These are phyloP conservation scores for Cyanodermella asteris DNA, from an alignment of 2,329 filamentous ascomycete genomes.

Conservation along the genomic window DNA sequence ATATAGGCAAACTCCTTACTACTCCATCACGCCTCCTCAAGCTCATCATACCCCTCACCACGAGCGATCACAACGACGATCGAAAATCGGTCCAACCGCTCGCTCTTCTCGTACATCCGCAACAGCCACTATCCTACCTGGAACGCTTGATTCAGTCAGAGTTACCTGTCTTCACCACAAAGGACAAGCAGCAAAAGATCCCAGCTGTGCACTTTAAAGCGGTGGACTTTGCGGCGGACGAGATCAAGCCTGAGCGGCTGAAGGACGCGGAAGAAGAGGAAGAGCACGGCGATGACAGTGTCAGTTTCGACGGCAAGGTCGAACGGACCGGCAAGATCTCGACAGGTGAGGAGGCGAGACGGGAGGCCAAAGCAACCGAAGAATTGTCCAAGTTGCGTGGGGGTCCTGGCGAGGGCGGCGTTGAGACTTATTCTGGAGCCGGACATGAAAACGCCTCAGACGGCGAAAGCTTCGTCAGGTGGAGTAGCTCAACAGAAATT, in stretches of 20 bases:
- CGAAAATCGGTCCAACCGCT: constrained; percentile 60
- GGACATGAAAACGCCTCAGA: constrained; percentile 36
- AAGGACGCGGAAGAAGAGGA: constrained; percentile 18
- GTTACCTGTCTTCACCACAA: constrained; percentile 42
- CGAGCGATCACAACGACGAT: constrained; percentile 33
- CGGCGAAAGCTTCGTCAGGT: constrained; percentile 53
- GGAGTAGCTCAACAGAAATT: constrained; percentile 74
- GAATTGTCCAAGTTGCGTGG: constrained; percentile 21
- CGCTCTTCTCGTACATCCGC: constrained; percentile 66
- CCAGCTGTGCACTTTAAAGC: constrained; percentile 62
- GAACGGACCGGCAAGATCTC: constrained; percentile 19
- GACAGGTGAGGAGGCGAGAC: constrained; percentile 11
- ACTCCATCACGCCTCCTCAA: constrained; percentile 30
- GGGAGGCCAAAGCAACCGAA: constrained; percentile 12
- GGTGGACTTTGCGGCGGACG: constrained; percentile 46
- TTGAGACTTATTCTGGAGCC: constrained; percentile 49
- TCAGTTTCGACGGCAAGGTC: constrained; percentile 27
- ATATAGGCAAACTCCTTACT: constrained; percentile 8
- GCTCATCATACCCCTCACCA: constrained; percentile 53
- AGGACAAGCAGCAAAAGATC: constrained; percentile 43
- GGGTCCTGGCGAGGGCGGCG: constrained; percentile 32
- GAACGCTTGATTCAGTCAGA: constrained; percentile 78
- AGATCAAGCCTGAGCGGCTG: constrained; percentile 19
- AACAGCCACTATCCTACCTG: constrained; percentile 77
- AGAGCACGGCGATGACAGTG: constrained; percentile 29